phyloP scores from a whole-genome alignment of 2,329 filamentous ascomycete genomes.

The Sclerotinia minor region DNA sequence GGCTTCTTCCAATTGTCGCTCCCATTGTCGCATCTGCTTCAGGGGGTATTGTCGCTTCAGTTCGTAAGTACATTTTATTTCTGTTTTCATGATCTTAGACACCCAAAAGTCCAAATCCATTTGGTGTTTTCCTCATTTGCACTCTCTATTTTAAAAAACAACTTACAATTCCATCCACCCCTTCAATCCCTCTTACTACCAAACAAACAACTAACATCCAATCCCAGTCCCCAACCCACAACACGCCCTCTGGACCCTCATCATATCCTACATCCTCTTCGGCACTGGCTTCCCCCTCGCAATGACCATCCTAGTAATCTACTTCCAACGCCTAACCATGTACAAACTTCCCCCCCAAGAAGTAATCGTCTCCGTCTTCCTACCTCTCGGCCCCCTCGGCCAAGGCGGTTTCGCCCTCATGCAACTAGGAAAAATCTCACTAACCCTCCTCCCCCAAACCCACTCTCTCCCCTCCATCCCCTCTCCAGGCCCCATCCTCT shows the following conservation, averaged over 20 bases:
- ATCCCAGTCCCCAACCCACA: conserved; percentile 50
- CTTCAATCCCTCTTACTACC: not conserved
- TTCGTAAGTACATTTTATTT: conserved; percentile 36
- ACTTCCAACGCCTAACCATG: conserved; percentile 67
- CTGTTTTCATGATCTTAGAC: not conserved
- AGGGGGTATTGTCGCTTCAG: conserved; percentile 63
- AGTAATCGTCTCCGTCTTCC: conserved; percentile 66
- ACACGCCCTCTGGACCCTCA: conserved; percentile 60
- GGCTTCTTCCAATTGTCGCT: conserved; percentile 66
- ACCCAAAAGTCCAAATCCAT: not conserved
- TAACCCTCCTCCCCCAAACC: conserved; percentile 45
- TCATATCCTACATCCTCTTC: conserved; percentile 69
- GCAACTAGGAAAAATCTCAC: conserved; percentile 49
- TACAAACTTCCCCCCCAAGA: conserved; percentile 66
- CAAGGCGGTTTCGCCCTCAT: conserved; percentile 60
- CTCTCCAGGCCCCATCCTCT: conserved; percentile 55
- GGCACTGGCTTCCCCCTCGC: conserved; percentile 63
- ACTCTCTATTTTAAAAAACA: not conserved
- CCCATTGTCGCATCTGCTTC: conserved; percentile 65
- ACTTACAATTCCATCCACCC: no score
- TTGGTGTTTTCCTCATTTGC: not conserved
- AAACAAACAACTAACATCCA: not conserved
- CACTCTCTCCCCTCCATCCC: conserved; percentile 34
- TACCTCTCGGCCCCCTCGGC: conserved; percentile 66
- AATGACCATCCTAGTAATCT: conserved; percentile 63